A percentile compares a stretch with the other conserved stretches of the same genome.
phyloP scores from a whole-genome alignment of 495 filamentous ascomycete species.

The Xanthoparmelia taractica region DNA sequence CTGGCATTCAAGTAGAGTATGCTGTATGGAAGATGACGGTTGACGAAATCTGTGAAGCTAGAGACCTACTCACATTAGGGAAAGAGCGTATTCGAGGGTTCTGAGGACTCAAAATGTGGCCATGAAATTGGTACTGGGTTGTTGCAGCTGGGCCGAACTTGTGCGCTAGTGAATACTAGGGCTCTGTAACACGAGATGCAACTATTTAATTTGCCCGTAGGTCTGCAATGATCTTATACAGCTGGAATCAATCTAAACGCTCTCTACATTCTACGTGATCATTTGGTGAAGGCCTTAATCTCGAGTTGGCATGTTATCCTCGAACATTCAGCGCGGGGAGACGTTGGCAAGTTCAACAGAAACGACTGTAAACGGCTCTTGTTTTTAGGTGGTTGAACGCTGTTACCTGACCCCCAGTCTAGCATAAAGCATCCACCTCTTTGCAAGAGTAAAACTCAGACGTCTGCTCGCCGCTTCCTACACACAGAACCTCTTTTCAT shows the following conservation, averaged over 20 bases:
- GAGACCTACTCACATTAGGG: background rate
- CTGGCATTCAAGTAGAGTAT: background rate
- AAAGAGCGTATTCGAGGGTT: background rate
- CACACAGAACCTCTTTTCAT: background rate
- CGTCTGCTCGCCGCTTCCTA: background rate
- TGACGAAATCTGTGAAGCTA: background rate
- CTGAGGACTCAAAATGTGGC: background rate
- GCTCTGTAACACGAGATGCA: background rate
- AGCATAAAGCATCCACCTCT: background rate
- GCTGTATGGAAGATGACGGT: background rate
- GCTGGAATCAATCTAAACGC: background rate
- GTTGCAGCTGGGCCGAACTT: background rate
- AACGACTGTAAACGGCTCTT: background rate
- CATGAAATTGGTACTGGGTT: background rate
- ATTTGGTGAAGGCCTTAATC: background rate
- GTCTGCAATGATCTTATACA: too few species aligned
- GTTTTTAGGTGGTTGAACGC: background rate
- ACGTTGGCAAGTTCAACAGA: background rate
- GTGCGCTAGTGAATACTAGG: slow-evolving; percentile 13
- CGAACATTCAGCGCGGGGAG: background rate
- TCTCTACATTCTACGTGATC: background rate
- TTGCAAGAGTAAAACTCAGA: slow-evolving; percentile 1
- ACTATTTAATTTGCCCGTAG: background rate
- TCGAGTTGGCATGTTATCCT: background rate
- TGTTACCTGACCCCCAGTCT: background rate